phyloP scores from a whole-genome alignment of 2,329 filamentous ascomycete species.

The Alternaria sp. region DNA sequence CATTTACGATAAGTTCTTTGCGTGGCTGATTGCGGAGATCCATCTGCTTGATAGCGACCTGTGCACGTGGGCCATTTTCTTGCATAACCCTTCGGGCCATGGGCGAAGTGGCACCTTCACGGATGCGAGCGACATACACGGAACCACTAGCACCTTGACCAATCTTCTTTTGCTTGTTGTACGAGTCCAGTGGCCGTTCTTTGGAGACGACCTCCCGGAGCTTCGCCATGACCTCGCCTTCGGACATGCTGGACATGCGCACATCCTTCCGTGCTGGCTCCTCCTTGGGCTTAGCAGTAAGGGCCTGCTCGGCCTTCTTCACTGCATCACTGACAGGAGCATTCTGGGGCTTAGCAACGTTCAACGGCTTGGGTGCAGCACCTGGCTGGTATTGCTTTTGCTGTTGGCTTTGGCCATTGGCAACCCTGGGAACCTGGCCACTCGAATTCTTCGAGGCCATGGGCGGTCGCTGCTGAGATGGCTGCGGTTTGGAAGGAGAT shows the following conservation, averaged over 20 bases:
- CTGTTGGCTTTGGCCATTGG: constrained; percentile 51
- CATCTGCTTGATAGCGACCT: constrained; percentile 99
- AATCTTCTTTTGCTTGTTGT: constrained; percentile 99
- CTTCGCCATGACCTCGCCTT: constrained; percentile 95
- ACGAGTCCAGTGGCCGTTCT: constrained; percentile 91
- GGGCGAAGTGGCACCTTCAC: constrained; percentile 81
- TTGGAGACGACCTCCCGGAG: constrained; percentile 94
- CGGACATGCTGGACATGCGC: constrained; percentile 98
- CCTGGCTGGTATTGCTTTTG: constrained; percentile 50
- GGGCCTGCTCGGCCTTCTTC: constrained; percentile 86
- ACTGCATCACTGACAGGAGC: constrained; percentile 69
- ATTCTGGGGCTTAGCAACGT: constrained; percentile 56
- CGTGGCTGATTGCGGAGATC: constrained; percentile 95
- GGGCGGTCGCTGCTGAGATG: constrained; percentile 37
- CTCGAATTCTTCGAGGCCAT: constrained; percentile 37
- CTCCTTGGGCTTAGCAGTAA: constrained; percentile 74
- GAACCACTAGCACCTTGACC: constrained; percentile 97
- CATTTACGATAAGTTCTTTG: constrained; percentile 98
- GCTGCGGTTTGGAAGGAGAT: constrained; percentile 36
- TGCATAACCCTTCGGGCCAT: constrained; percentile 80
- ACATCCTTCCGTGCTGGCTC: constrained; percentile 85
- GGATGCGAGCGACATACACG: constrained; percentile 96
- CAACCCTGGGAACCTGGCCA: constrained; percentile 51
- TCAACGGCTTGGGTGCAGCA: constrained; percentile 62
- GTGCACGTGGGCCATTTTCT: constrained; percentile 78